phyloP scores from a whole-genome alignment of 2,329 filamentous ascomycete genomes.

The Aspergillus costaricaensis region DNA sequence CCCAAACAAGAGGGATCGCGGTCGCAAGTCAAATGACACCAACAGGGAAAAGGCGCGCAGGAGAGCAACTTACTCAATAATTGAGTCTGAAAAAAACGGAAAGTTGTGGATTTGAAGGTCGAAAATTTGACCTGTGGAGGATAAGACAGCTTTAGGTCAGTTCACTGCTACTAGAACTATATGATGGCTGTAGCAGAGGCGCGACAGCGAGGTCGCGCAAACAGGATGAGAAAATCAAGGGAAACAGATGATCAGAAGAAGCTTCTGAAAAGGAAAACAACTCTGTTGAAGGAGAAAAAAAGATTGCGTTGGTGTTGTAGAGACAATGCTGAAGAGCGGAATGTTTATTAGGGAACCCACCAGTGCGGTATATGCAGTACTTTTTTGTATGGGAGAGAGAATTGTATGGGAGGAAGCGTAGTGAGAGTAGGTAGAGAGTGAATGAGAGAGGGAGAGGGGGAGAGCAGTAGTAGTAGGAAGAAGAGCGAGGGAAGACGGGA shows the following conservation, averaged over 20 bases:
- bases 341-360: constrained; percentile 40
- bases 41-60: constrained; percentile 23
- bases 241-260: constrained; percentile 19
- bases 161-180: constrained; percentile 21
- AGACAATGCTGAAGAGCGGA: constrained; percentile 23
- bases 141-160: constrained; percentile 15
- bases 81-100: constrained; percentile 17
- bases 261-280: constrained; percentile 17
- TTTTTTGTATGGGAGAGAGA: constrained; percentile 42
- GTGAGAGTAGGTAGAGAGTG: constrained; percentile 31
- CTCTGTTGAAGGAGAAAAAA: constrained; percentile 22
- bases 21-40: constrained; percentile 25
- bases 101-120: constrained; percentile 12
- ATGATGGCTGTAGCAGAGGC: constrained; percentile 23
- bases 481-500: constrained; percentile 25
- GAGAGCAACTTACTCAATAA: constrained; percentile 20
- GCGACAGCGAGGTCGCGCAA: constrained; percentile 28
- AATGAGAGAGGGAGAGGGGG: constrained; percentile 34
- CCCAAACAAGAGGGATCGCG: constrained; percentile 24
- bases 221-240: constrained; percentile 27
- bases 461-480: constrained; percentile 38
- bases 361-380: constrained; percentile 40
- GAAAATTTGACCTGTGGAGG: constrained; percentile 18
- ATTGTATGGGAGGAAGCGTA: constrained; percentile 36
- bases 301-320: constrained; percentile 31